These are phyloP conservation scores for Cordyceps javanica DNA, from an alignment of 2,329 filamentous ascomycete genomes.

Conservation along the genomic window DNA sequence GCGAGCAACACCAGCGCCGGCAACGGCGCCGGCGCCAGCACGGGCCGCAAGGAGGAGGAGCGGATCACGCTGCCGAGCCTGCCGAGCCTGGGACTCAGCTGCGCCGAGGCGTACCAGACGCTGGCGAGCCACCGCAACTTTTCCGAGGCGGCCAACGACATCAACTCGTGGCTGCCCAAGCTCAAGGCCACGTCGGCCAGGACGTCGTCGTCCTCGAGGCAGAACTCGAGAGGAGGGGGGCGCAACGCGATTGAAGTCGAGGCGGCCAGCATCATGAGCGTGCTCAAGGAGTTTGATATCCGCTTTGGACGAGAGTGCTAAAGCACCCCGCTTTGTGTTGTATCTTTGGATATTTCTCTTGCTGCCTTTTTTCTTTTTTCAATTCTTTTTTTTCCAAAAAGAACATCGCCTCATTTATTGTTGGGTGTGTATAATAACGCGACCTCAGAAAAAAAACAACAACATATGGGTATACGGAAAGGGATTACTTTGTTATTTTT, in stretches of 20 bases:
- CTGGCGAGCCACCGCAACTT: constrained; percentile 72
- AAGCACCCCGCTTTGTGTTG: constrained; percentile 8
- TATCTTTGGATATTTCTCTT: too few species aligned
- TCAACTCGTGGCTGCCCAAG: constrained; percentile 69
- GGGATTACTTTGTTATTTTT: background rate
- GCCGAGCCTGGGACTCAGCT: constrained; percentile 56
- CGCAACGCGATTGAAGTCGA: constrained; percentile 68
- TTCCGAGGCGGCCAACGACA: constrained; percentile 64
- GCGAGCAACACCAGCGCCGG: background rate
- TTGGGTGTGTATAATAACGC: constrained; percentile 4
- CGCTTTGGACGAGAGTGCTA: constrained; percentile 52
- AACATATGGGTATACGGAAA: background rate
- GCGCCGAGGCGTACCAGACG: constrained; percentile 73
- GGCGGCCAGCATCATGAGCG: constrained; percentile 78
- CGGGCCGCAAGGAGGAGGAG: constrained; percentile 17
- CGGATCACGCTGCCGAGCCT: constrained; percentile 31
- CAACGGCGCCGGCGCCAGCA: constrained; percentile 16
- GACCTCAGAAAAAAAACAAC: background rate
- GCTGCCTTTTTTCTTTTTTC: background rate
- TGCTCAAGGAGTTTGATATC: constrained; percentile 75
- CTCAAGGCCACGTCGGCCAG: constrained; percentile 56
- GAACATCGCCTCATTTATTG: background rate
- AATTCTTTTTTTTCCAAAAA: too few species aligned
- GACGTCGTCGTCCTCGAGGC: constrained; percentile 20
- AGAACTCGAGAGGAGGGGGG: constrained; percentile 27